Conservation (phyloP, 2,329 filamentous ascomycete species). For the Beauveria caledonica region DNA sequence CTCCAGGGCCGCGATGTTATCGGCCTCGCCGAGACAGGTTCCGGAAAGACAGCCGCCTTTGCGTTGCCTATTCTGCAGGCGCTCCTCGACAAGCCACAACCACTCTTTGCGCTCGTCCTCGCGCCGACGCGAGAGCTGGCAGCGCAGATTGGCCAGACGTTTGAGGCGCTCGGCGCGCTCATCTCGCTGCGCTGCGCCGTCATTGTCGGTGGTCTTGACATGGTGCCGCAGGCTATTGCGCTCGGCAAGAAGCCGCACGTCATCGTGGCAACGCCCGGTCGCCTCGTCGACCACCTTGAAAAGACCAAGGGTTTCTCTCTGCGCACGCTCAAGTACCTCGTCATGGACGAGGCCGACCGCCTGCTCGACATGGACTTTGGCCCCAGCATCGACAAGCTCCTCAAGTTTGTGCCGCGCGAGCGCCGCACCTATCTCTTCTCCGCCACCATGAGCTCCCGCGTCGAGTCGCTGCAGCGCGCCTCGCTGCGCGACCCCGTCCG, state of each 20-base stretch:
- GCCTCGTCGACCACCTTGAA: constrained; percentile 84
- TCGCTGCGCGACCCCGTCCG: constrained; percentile 76
- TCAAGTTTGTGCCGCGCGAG: constrained; percentile 77
- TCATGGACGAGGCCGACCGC: constrained; percentile 92
- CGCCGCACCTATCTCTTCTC: constrained; percentile 83
- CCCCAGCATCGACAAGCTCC: constrained; percentile 83
- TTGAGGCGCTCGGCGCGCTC: constrained; percentile 77
- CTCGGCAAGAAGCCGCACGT: constrained; percentile 95
- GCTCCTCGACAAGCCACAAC: constrained; percentile 78
- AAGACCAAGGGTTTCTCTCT: constrained; percentile 95
- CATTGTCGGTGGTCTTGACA: constrained; percentile 90
- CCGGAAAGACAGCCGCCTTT: constrained; percentile 93
- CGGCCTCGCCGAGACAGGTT: constrained; percentile 89
- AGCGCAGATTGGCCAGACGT: constrained; percentile 79
- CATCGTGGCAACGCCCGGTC: constrained; percentile 83
- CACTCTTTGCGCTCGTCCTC: constrained; percentile 80
- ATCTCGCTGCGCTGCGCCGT: constrained; percentile 83
- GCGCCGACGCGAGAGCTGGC: constrained; percentile 92
- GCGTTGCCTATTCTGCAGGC: constrained; percentile 86
- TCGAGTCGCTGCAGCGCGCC: constrained; percentile 86
- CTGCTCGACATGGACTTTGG: constrained; percentile 92
- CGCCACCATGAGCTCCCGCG: constrained; percentile 88
- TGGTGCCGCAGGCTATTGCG: constrained; percentile 85
- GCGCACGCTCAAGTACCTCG: constrained; percentile 72
- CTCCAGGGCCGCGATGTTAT: constrained; percentile 80